These are phyloP conservation scores for Lentinus brumalis DNA, from an alignment of 768 basidiomycete genomes.

Conservation along the genomic window DNA sequence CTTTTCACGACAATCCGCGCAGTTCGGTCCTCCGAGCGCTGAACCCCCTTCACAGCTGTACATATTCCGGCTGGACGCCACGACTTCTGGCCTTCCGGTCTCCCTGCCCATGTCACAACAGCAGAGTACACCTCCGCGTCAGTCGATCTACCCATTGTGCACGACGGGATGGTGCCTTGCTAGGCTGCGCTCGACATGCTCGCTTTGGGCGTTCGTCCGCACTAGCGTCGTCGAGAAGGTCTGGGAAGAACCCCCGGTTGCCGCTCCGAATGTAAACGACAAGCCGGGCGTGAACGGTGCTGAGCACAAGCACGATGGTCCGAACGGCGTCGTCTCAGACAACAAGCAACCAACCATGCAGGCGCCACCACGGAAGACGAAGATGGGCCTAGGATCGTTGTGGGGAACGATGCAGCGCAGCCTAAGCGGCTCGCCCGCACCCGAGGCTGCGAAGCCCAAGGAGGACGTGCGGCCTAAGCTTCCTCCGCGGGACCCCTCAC, in stretches of 20 bases:
- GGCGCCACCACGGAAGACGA: slow-evolving; percentile 19
- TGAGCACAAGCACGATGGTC: slow-evolving; percentile 17
- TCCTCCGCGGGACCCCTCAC: slow-evolving; percentile 26
- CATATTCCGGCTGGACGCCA: slow-evolving; percentile 62
- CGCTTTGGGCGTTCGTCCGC: slow-evolving; percentile 87
- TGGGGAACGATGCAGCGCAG: slow-evolving; percentile 34
- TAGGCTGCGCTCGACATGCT: slow-evolving; percentile 84
- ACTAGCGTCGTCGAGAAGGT: slow-evolving; percentile 80
- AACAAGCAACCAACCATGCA: slow-evolving; percentile 2
- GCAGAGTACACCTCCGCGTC: slow-evolving; percentile 29
- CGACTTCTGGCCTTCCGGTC: slow-evolving; percentile 30
- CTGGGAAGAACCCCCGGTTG: slow-evolving; percentile 69
- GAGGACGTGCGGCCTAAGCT: slow-evolving; percentile 18
- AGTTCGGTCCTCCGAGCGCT: slow-evolving; percentile 28
- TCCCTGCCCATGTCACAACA: slow-evolving; percentile 27
- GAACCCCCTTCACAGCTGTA: slow-evolving; percentile 51
- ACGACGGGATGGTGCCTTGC: slow-evolving; percentile 83
- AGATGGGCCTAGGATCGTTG: slow-evolving; percentile 30
- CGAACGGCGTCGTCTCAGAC: slow-evolving; percentile 8
- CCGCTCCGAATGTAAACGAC: background rate
- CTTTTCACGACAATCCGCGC: slow-evolving; percentile 4
- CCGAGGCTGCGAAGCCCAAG: slow-evolving; percentile 14
- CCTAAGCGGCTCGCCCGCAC: slow-evolving; percentile 23
- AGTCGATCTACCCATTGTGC: slow-evolving; percentile 75
- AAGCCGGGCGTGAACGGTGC: slow-evolving; percentile 21